phyloP scores from a whole-genome alignment of 495 filamentous ascomycete species.

The Penicillium nucicola region DNA sequence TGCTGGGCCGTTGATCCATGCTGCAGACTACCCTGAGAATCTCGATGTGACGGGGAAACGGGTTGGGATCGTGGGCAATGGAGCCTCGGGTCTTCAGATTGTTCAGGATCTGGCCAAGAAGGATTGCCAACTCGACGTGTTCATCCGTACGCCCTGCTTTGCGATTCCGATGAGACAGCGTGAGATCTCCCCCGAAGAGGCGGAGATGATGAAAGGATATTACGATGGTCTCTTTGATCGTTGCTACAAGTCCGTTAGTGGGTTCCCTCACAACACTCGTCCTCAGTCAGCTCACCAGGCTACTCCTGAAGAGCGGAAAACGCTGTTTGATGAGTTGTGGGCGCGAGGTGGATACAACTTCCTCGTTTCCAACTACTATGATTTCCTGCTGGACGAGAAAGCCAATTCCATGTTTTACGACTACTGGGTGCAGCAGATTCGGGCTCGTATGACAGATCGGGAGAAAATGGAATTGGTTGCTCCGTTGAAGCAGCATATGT shows the following conservation, averaged over 20 bases:
- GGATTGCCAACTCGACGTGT: constrained; percentile 36
- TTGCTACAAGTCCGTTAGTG: constrained; percentile 34
- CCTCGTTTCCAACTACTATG: constrained; percentile 48
- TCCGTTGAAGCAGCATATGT: constrained; percentile 42
- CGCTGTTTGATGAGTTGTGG: constrained; percentile 46
- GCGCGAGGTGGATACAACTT: constrained; percentile 47
- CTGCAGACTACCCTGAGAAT: constrained; percentile 16
- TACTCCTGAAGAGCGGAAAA: constrained; percentile 41
- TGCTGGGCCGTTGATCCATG: constrained; percentile 13
- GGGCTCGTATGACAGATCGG: constrained; percentile 46
- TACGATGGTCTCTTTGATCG: constrained; percentile 34
- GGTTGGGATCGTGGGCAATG: constrained; percentile 26
- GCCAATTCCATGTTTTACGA: constrained; percentile 50
- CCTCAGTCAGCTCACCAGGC: constrained; percentile 44
- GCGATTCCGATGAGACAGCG: constrained; percentile 44
- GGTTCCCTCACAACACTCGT: constrained; percentile 40
- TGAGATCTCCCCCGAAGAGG: constrained; percentile 33
- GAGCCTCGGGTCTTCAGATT: constrained; percentile 23
- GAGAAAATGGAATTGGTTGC: constrained; percentile 48
- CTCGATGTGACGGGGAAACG: constrained; percentile 17
- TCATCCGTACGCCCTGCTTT: constrained; percentile 48
- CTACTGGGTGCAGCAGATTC: constrained; percentile 52
- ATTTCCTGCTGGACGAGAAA: constrained; percentile 39
- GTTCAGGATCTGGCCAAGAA: constrained; percentile 29
- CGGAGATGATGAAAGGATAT: constrained; percentile 42